phyloP scores from a whole-genome alignment of 169 alveolate species.

The Eimeria maxima region DNA sequence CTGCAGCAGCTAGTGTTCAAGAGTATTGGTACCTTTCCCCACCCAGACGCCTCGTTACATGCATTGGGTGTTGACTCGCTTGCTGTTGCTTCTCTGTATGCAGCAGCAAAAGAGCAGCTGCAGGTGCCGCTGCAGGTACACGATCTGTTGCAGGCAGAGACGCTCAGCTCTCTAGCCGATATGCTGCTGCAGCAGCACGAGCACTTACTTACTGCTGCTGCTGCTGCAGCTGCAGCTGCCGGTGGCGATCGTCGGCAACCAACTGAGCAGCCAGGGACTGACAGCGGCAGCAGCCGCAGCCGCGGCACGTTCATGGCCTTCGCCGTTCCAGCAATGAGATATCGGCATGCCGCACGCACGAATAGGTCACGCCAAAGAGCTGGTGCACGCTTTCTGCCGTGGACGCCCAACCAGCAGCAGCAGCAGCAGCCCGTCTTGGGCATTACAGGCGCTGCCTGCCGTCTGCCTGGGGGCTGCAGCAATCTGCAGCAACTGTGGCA shows the following conservation, averaged over 20 bases:
- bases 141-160: neutral
- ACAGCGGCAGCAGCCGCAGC: neutral
- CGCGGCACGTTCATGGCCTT: neutral
- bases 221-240: slow-evolving; percentile 18
- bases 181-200: slow-evolving; percentile 40
- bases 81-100: neutral
- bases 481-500: neutral
- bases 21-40: neutral
- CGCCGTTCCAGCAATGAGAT: neutral
- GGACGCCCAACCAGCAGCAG: neutral
- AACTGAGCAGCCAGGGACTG: neutral
- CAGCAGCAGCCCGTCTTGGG: neutral
- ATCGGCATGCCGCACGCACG: neutral
- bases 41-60: neutral
- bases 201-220: neutral
- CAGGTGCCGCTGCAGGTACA: neutral
- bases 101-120: slow-evolving; percentile 31
- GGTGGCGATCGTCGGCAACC: neutral
- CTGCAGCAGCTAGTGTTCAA: neutral
- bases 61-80: neutral
- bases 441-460: slow-evolving; percentile 16
- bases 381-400: neutral
- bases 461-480: slow-evolving; percentile 1
- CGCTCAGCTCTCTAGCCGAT: neutral
- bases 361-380: neutral